phyloP scores from a whole-genome alignment of 805 yeast genomes.

The Yarrowia yakushimensis region DNA sequence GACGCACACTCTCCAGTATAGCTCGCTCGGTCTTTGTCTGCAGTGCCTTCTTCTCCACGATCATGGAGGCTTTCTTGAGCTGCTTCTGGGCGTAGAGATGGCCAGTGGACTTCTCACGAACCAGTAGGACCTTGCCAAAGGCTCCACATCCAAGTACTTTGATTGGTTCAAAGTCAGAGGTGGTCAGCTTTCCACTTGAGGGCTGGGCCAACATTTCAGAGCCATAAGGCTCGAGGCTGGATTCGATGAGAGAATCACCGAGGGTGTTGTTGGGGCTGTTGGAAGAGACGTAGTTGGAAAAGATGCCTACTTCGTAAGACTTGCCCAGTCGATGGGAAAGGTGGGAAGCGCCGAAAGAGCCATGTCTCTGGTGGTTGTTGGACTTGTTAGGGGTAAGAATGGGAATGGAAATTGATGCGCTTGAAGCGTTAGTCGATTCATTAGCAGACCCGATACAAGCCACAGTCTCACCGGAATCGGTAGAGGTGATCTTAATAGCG shows the following conservation, averaged over 20 bases:
- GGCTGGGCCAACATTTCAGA: not conserved
- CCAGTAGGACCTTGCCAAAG: slow-evolving; percentile 80
- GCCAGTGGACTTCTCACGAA: slow-evolving; percentile 59
- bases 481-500: slow-evolving; percentile 9
- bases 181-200: slow-evolving; percentile 32
- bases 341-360: slow-evolving; percentile 9
- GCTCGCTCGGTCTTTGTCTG: slow-evolving; percentile 78
- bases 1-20: slow-evolving; percentile 66
- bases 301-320: slow-evolving; percentile 51
- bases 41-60: slow-evolving; percentile 57
- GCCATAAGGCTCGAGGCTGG: slow-evolving; percentile 9
- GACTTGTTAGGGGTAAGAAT: slow-evolving; percentile 3
- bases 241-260: not conserved
- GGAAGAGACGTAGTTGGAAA: slow-evolving; percentile 40
- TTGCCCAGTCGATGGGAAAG: slow-evolving; percentile 41
- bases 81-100: slow-evolving; percentile 83
- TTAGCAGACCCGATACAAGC: slow-evolving; percentile 8
- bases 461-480: slow-evolving; percentile 22
- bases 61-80: slow-evolving; percentile 72
- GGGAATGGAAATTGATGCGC: slow-evolving; percentile 25
- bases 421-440: slow-evolving; percentile 6
- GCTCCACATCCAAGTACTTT: slow-evolving; percentile 84
- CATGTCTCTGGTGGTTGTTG: not conserved
- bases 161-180: slow-evolving; percentile 63
- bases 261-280: slow-evolving; percentile 12